Base-by-base conservation (phyloP, 306 rosid species). In the Quercus ilex region DNA sequence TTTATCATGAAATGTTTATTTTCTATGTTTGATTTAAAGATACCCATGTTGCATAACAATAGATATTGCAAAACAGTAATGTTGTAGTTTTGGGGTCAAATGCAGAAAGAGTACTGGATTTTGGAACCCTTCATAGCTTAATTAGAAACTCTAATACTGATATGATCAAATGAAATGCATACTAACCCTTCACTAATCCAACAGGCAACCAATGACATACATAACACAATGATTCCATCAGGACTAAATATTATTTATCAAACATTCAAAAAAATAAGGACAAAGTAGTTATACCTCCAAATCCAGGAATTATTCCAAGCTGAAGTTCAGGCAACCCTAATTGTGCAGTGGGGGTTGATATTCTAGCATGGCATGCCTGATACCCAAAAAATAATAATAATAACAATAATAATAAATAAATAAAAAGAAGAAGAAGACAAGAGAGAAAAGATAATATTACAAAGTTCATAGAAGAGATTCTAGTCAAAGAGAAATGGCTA, bases 241-340 rank as follows among this genome's bases (percentile, higher is more conserved):
- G 3, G 52, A 46, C 52, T 46, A 2, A 46, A 49, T 64, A 6
- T 41, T 30, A 31, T 41, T 30, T 18, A 64, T 64, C 12, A 64
- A 49, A 12, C 53, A 49, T 49, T 49, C 17, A 49, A 49, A 30
- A 31, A 64, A 31, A 17, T 8, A 1, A 15, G 33, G 17, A 77
- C n/a, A 56, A 19, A 64, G 52, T 8, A 72, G 35, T 5, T 53
- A 9, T 85, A 96, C 99, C 99, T 91, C 98, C 99, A 83, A 93
- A 96, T 79, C 99, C 98, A 72, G 99, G 99, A 88, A 96, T 86
- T 78, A 96, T 35, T 80, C 99, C 99, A 76, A 96, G 99, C 86
- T 91, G 98, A 79, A 96, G 97, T 80, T 96, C 99, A 64, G 99
- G 99, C 85, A 96, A 86, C 58, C 99, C 99, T 46, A 96, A 80